Evolutionary conservation across 169 alveolate species (phyloP), one percentile per base, ranked within the genome.

Genomic region (Blepharisma undulans): DNA sequence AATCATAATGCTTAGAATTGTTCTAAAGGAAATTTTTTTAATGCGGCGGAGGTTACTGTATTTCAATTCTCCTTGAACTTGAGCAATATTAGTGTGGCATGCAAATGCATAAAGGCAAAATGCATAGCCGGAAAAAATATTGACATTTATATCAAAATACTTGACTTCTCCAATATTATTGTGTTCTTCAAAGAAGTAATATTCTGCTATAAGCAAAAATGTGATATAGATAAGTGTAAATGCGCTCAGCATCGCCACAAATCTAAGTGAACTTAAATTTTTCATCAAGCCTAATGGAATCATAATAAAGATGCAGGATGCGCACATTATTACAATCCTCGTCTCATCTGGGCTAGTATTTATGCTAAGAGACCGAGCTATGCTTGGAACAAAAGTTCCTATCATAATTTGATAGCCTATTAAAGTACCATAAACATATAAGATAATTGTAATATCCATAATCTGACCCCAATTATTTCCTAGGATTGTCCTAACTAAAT

Each of bases 341-440:
- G 22, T 29, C 22, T 25, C 29, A 48, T 82, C 36, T 34, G 72
- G 4, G 34, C 60, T 74, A 6, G 60, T 21, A 22, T 82, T 82
- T 7, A 82, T 36, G 48, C 36, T 60, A n/a, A 82, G 36, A 1
- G 89, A 82, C 22, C 36, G 12, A 3, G 29, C 33, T 22, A 82
- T 82, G 21, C 77, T 82, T 7, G 89, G 72, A 22, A 82, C 78
- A 82, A 82, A 82, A 82, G 25, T 36, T 74, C 89, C 89, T 21
- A 82, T 33, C 89, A 82, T 82, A 22, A 82, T 33, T 59, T 82
- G 89, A 60, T 82, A 82, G 33, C 89, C 89, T 21, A 82, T 82
- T 22, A 82, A 59, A 22, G 89, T 82, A 22, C 89, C 89, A 60
- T 25, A 59, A 34, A 82, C 89, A n/a, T 33, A 32, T 22, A 60